Percentiles rank a stretch among this genome's conserved stretches.
Evolutionary conservation across 352 stramenopile species (phyloP).

Genomic region (Globisporangium cystogenes): DNA sequence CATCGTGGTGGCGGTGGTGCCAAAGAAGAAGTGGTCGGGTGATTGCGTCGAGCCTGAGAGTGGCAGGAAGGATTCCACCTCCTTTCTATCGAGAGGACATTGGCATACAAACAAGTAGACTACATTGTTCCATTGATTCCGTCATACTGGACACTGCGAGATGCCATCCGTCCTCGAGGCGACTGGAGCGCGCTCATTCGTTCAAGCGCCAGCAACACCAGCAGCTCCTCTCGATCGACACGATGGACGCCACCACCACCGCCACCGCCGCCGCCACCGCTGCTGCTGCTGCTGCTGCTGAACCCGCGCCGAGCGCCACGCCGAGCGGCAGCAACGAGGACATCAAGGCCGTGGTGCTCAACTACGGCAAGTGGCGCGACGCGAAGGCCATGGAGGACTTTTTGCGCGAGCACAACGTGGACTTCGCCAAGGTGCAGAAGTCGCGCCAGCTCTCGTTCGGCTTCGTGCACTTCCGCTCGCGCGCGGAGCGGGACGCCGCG

Average conservation of each 20-base stretch:
- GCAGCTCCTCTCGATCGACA: not conserved
- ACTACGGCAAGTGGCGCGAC: conserved; percentile 87
- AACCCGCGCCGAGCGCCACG: not conserved
- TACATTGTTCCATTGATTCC: no score
- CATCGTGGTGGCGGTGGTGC: conserved; percentile 2
- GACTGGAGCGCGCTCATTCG: not conserved
- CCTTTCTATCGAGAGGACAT: no score
- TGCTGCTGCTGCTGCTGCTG: not conserved
- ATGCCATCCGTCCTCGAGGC: no score
- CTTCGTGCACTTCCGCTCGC: conserved; percentile 66
- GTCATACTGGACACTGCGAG: no score
- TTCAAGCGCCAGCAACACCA: no score
- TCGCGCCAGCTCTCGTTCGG: conserved; percentile 70
- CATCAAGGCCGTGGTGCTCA: conserved; percentile 82
- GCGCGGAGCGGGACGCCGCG: conserved; percentile 50
- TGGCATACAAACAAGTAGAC: no score
- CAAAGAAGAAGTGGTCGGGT: not conserved
- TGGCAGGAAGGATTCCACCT: no score
- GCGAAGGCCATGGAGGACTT: conserved; percentile 54
- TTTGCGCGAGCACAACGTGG: conserved; percentile 36
- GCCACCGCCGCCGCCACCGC: not conserved
- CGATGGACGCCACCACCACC: not conserved
- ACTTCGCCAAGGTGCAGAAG: conserved; percentile 77
- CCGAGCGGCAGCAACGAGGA: conserved; percentile 39
- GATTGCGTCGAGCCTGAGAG: not conserved